phyloP scores from a whole-genome alignment of 352 stramenopile genomes.

The Phytophthora gonapodyides region DNA sequence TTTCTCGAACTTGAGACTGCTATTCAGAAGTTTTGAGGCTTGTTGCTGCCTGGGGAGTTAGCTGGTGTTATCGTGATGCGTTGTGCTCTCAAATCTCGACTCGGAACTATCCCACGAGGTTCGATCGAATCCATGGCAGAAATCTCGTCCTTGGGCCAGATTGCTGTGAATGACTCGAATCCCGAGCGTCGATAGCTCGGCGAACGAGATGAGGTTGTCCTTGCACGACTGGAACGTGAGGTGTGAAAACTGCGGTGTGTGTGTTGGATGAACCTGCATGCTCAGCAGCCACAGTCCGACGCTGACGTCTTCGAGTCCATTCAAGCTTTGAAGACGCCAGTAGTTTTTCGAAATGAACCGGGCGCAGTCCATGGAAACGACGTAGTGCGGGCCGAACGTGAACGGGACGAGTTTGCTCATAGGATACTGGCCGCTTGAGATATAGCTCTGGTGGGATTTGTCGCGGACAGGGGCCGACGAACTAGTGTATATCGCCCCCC shows the following conservation, averaged over 20 bases:
- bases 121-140: conserved; percentile 42
- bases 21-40: too few relatives aligned
- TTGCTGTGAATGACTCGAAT: conserved; percentile 52
- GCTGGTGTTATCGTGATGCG: too few relatives aligned
- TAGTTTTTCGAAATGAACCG: conserved; percentile 44
- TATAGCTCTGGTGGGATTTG: conserved; percentile 35
- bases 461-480: conserved; percentile 24
- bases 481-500: conserved; percentile 1
- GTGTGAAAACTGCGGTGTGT: conserved; percentile 37
- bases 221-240: conserved; percentile 37
- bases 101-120: conserved; percentile 28
- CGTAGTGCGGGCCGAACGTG: conserved; percentile 44
- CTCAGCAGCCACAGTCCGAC: conserved; percentile 58
- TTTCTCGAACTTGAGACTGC: too few relatives aligned
- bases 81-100: too few relatives aligned
- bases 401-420: conserved; percentile 40
- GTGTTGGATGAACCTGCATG: conserved; percentile 48
- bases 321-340: conserved; percentile 33
- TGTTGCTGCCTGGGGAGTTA: too few relatives aligned
- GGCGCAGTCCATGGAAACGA: conserved; percentile 54
- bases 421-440: conserved; percentile 41
- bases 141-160: background rate
- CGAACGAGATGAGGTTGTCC: conserved; percentile 40
- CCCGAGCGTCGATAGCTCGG: conserved; percentile 40
- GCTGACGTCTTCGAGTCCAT: conserved; percentile 61